These are phyloP conservation scores for Tetrahymena malaccensis DNA, from an alignment of 73 alveolate species.

Conservation along the genomic window DNA sequence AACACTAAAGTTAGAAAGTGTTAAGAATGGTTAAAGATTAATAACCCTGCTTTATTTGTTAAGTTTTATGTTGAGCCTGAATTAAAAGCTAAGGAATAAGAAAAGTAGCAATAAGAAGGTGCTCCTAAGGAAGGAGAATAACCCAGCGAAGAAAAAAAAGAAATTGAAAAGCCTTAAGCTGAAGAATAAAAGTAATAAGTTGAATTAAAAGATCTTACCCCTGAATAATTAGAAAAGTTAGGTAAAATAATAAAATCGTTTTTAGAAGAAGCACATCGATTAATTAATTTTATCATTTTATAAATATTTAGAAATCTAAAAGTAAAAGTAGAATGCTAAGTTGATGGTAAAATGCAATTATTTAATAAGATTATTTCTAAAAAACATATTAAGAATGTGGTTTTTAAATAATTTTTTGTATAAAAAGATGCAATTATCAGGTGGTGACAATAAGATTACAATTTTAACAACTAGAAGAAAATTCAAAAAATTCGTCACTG, in stretches of 20 bases:
- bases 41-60: neutral
- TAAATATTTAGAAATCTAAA: neutral
- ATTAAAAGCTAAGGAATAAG: neutral
- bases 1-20: neutral
- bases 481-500: neutral
- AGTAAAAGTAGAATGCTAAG: neutral
- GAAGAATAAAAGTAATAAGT: neutral
- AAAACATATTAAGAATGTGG: neutral
- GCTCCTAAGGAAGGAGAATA: neutral
- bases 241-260: neutral
- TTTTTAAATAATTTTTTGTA: neutral
- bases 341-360: neutral
- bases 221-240: neutral
- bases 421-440: neutral
- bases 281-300: neutral
- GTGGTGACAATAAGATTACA: neutral
- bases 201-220: neutral
- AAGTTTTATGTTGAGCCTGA: neutral
- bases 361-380: neutral
- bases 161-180: neutral
- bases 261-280: neutral
- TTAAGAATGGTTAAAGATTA: neutral
- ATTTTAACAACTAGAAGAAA: neutral
- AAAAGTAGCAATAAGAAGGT: neutral
- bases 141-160: neutral